These are phyloP conservation scores for Candida yuanshanica DNA, from an alignment of 805 yeast species.

Conservation along the genomic window DNA sequence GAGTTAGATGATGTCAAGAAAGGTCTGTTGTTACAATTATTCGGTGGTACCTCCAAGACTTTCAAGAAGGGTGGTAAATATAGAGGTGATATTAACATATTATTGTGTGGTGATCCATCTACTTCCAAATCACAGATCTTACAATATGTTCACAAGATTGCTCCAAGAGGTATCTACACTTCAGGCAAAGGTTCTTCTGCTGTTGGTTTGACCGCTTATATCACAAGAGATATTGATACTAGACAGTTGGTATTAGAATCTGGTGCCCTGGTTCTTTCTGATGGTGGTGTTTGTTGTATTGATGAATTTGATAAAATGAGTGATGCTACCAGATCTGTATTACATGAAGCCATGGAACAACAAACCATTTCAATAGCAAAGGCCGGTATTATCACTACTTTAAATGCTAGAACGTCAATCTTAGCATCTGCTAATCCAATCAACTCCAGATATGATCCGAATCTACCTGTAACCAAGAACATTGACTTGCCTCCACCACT, in stretches of 20 bases:
- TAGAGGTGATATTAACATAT: conserved; percentile 90
- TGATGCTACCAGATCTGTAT: conserved; percentile 87
- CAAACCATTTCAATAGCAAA: conserved; percentile 97
- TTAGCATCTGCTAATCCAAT: conserved; percentile 97
- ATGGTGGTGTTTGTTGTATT: conserved; percentile 98
- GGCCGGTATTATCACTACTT: conserved; percentile 95
- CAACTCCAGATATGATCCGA: conserved; percentile 92
- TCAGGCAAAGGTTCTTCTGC: conserved; percentile 99
- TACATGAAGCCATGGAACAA: conserved; percentile 99
- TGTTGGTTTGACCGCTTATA: conserved; percentile 96
- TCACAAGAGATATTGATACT: conserved; percentile 91
- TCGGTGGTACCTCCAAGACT: conserved; percentile 91
- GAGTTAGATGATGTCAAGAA: conserved; percentile 97
- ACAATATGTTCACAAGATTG: conserved; percentile 93
- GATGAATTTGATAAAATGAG: conserved; percentile 98
- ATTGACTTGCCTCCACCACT: conserved; percentile 96
- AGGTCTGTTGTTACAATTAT: conserved; percentile 86
- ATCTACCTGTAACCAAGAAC: conserved; percentile 88
- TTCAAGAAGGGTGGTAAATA: conserved; percentile 89
- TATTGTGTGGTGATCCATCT: conserved; percentile 97
- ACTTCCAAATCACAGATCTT: conserved; percentile 93
- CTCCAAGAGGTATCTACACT: conserved; percentile 97
- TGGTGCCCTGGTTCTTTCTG: conserved; percentile 94
- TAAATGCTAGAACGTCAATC: conserved; percentile 93
- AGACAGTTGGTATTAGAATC: conserved; percentile 89